phyloP scores from a whole-genome alignment of 768 basidiomycete genomes.

The Sporobolomyces roseus region DNA sequence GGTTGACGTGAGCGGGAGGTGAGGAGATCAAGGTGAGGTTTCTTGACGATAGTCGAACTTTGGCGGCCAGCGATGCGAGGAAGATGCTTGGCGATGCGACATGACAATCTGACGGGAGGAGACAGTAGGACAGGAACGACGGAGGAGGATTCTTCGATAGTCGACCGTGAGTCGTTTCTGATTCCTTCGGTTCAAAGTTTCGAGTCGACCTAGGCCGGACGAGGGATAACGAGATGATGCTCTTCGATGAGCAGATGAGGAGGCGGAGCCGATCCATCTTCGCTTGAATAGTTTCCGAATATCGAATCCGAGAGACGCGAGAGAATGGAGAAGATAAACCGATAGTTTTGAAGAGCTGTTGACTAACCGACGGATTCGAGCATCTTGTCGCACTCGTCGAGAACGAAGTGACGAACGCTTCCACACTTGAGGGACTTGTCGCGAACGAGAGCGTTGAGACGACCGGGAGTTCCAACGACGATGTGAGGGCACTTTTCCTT shows the following conservation, averaged over 20 bases:
- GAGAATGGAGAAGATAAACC: not conserved
- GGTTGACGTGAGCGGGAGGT: too few relatives aligned
- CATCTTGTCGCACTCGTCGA: slow-evolving; percentile 99
- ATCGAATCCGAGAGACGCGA: not conserved
- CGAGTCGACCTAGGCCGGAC: too few relatives aligned
- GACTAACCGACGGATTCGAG: slow-evolving; percentile 99
- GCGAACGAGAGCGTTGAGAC: slow-evolving; percentile 87
- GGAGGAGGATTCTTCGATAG: not conserved
- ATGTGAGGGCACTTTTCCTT: slow-evolving; percentile 98
- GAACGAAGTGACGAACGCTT: slow-evolving; percentile 97
- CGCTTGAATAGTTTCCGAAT: not conserved
- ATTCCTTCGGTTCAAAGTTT: too few relatives aligned
- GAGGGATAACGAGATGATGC: too few relatives aligned
- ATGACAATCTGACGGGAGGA: not conserved
- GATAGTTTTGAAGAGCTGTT: not conserved
- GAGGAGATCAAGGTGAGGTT: too few relatives aligned
- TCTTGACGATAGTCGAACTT: too few relatives aligned
- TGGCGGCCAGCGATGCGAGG: too few relatives aligned
- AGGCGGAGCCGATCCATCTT: too few relatives aligned
- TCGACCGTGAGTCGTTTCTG: slow-evolving; percentile 20
- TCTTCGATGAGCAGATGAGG: too few relatives aligned
- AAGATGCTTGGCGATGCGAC: too few relatives aligned
- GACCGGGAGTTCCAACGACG: slow-evolving; percentile 95
- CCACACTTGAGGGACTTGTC: slow-evolving; percentile 94
- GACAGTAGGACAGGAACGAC: not conserved